phyloP scores from a whole-genome alignment of 2,329 filamentous ascomycete species.

The Xylariaceae sp. region DNA sequence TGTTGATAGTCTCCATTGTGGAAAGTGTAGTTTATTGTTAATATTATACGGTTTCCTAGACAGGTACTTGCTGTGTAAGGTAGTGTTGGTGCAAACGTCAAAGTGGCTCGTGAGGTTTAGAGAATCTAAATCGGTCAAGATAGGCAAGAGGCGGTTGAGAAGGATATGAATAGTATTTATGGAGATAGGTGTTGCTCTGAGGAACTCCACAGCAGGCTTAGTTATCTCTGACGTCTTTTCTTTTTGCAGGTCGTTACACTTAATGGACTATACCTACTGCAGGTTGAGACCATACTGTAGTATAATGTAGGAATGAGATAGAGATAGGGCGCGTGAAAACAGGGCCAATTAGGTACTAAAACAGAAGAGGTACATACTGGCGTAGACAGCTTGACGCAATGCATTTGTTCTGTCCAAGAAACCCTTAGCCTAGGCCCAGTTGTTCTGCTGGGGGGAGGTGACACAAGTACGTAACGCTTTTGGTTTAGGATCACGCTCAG shows the following conservation, averaged over 20 bases:
- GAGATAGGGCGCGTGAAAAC: background rate
- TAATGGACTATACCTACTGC: too few relatives aligned
- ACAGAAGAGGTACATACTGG: background rate
- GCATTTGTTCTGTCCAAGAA: background rate
- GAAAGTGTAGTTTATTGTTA: background rate
- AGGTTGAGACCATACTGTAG: too few relatives aligned
- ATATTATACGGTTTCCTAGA: background rate
- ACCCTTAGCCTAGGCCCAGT: constrained; percentile 10
- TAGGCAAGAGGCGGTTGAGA: background rate
- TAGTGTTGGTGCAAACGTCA: too few relatives aligned
- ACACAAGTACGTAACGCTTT: background rate
- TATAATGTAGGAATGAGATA: background rate
- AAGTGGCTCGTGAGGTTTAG: background rate
- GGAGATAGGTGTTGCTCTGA: background rate
- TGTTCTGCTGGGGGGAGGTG: too few relatives aligned
- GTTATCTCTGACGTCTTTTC: constrained; percentile 26
- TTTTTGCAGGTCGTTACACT: constrained; percentile 3
- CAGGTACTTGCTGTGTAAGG: too few relatives aligned
- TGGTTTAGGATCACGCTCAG: background rate
- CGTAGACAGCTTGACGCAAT: constrained; percentile 20
- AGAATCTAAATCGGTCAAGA: background rate
- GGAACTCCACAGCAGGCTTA: background rate
- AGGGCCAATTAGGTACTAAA: constrained; percentile 9
- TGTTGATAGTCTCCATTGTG: constrained; percentile 69
- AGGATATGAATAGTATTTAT: background rate